Evolutionary conservation across 192 early-diverging fungal genomes (phyloP), one percentile per base, ranked within the genome.

Genomic region (Umbelopsis sp.): DNA sequence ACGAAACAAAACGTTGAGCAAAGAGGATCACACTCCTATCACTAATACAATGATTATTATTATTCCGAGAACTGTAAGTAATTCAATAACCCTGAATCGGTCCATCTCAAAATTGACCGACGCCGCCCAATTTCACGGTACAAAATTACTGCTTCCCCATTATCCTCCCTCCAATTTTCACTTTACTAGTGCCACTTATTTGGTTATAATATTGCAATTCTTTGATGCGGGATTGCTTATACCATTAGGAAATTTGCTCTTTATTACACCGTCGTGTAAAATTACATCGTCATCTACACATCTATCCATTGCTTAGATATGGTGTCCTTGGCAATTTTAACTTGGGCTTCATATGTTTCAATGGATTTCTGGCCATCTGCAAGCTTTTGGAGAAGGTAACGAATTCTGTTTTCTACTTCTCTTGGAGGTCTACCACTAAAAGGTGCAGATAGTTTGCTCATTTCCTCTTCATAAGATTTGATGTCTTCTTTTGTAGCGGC

Each of bases 401-500:
- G 69, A 49, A 78, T 74, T 43, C 71, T 68, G 16, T 4, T 9
- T 11, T 78, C 69, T 9, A 91, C 82, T 72, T 90, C 86, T 43
- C 76, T 69, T 9, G 91, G 90, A 44, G 87, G 77, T 10, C 83
- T 84, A 4, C 83, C 78, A 20, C 82, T 81, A 76, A 86, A 86
- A 43, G 90, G 51, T 83, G 86, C 80, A 16, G 81, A 78, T 38
- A 81, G 78, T 29, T 79, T 84, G 73, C 71, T 83, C 67, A 75
- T 82, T 65, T 90, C 89, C 24, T 86, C 84, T 74, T 94, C 89
- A 45, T 82, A 85, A 65, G 86, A 86, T 62, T 79, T 77, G 47
- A 94, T 87, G 26, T 88, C 88, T 24, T 76, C 79, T 14, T 81
- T 88, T 52, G 90, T 83, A 2, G 80, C 71, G 70, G 84, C 80